Conservation (phyloP, 768 basidiomycete species). For the Paxillus ammoniavirescens region DNA sequence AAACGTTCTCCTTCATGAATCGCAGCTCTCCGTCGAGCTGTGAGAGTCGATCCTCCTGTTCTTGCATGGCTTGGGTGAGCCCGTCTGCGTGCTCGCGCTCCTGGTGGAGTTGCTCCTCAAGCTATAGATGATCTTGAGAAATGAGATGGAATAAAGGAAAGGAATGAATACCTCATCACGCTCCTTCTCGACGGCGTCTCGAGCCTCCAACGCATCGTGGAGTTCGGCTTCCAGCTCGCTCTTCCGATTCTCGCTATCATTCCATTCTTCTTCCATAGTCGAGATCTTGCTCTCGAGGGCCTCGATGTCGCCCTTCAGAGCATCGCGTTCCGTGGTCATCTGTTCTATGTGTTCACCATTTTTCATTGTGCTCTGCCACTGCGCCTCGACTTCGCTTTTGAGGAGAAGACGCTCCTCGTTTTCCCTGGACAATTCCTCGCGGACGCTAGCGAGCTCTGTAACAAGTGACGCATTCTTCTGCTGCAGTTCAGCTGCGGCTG, state of each 20-base stretch:
- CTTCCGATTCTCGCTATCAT: slow-evolving; percentile 53
- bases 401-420: slow-evolving; percentile 48
- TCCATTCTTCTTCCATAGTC: slow-evolving; percentile 54
- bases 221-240: slow-evolving; percentile 55
- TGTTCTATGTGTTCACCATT: slow-evolving; percentile 45
- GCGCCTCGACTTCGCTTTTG: slow-evolving; percentile 65
- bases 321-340: slow-evolving; percentile 31
- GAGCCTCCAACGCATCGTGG: slow-evolving; percentile 50
- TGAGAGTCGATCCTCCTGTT: slow-evolving; percentile 50
- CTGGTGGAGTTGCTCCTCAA: slow-evolving; percentile 45
- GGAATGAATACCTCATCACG: slow-evolving; percentile 45
- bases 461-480: slow-evolving; percentile 44
- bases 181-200: slow-evolving; percentile 56
- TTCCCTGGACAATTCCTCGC: slow-evolving; percentile 38
- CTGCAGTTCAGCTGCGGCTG: slow-evolving; percentile 40
- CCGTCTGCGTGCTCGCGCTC: slow-evolving; percentile 51
- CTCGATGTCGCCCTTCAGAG: slow-evolving; percentile 21
- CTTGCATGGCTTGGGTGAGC: slow-evolving; percentile 48
- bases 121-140: slow-evolving; percentile 32
- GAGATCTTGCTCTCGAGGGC: slow-evolving; percentile 42
- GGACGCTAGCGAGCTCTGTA: slow-evolving; percentile 36
- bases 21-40: slow-evolving; percentile 56
- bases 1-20: slow-evolving; percentile 49
- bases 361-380: slow-evolving; percentile 66
- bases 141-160: background rate